Evolutionary conservation across 164 flowering plant genomes (phyloP), one percentile per base, ranked within the genome.

Genomic region (Liriodendron chinense): DNA sequence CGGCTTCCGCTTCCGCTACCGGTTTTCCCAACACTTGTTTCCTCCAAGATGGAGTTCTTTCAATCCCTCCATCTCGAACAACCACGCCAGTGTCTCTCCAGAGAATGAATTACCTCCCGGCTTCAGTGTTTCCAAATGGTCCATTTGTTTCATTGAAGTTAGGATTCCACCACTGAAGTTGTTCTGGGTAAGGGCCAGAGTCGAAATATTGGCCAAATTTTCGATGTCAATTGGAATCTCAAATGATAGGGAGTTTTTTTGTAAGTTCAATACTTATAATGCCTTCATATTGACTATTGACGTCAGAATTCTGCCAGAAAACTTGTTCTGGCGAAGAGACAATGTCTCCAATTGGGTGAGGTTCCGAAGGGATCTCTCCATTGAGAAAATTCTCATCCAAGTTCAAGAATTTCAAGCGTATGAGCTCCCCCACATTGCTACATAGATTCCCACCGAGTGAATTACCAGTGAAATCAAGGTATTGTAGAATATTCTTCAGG

Each of bases 71-170:
- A 85, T 70, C 12, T 80, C 75, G 49, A 89, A 79, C 61, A 89
- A 65, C 88, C 89, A 85, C 1, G 73, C 7, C n/a, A 89, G 90
- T 24, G 86, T 83, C 64, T 78, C 80, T 10, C 88, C 88, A 0
- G 80, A 47, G 48, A 89, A 84, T 56, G 68, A 47, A 72, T 86
- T 89, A 28, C 70, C 73, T 7, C 83, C 83, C 53, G 86, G 43
- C 21, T 66, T 70, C 68, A 87, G 85, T 65, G 75, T 76, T 56
- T 78, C 76, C 76, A 89, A 68, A 66, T 75, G 72, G 26, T 61
- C 23, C 74, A 85, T 24, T 2, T 81, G 83, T 53, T 49, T 73
- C n/a, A 85, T 62, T 1, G 86, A 80, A 24, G 65, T 21, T 24
- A 88, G 88, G 12, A 89, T 79, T 65, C 56, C 78, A 72, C 92